These are phyloP conservation scores for Xylaria arbuscula DNA, from an alignment of 2,329 filamentous ascomycete species.

Conservation along the genomic window DNA sequence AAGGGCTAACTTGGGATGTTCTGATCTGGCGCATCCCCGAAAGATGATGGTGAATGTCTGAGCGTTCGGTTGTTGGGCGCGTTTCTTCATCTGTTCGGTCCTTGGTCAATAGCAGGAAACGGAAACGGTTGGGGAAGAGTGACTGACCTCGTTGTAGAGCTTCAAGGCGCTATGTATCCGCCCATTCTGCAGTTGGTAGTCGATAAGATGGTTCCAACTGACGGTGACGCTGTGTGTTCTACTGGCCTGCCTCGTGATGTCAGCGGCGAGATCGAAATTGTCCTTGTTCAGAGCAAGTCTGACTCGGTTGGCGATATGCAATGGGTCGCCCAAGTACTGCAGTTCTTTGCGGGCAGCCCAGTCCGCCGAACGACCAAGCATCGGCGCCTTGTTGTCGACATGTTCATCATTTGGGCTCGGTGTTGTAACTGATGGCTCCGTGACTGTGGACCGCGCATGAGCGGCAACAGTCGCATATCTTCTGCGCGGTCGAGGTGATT, in stretches of 20 bases:
- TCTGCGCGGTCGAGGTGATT: constrained; percentile 30
- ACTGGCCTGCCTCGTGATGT: constrained; percentile 76
- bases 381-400: constrained; percentile 38
- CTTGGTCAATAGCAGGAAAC: constrained; percentile 33
- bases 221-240: constrained; percentile 73
- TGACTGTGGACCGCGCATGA: background rate
- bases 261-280: constrained; percentile 73
- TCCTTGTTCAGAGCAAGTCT: constrained; percentile 67
- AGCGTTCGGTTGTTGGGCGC: constrained; percentile 80
- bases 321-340: constrained; percentile 73
- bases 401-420: constrained; percentile 30
- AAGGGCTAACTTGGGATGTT: constrained; percentile 69
- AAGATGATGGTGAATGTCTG: constrained; percentile 89
- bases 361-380: constrained; percentile 46
- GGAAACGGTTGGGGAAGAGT: constrained; percentile 41
- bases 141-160: constrained; percentile 83
- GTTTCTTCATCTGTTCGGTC: constrained; percentile 86
- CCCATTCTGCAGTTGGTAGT: constrained; percentile 72
- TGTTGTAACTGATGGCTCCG: background rate
- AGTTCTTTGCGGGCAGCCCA: constrained; percentile 66
- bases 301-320: constrained; percentile 77
- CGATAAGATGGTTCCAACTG: constrained; percentile 89
- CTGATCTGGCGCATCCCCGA: constrained; percentile 73
- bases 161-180: constrained; percentile 75
- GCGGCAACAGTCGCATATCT: constrained; percentile 39